Evolutionary conservation across 139 green algal genomes (phyloP).

Genomic region (Coccomyxa sp.): DNA sequence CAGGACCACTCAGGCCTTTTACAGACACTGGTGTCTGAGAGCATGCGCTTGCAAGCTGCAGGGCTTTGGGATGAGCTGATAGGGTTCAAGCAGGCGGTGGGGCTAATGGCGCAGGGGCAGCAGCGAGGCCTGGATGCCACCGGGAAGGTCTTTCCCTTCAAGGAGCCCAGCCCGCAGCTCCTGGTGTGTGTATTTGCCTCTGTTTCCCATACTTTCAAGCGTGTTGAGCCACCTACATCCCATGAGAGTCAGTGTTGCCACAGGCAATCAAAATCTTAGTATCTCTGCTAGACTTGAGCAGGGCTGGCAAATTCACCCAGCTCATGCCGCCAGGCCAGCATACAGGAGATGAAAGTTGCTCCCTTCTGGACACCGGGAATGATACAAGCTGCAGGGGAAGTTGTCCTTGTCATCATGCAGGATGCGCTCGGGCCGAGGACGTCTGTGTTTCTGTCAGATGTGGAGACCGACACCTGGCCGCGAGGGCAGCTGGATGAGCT

Average conservation of each 20-base stretch:
- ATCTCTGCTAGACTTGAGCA: too few relatives aligned
- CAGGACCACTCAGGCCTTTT: too few relatives aligned
- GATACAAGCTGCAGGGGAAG: background rate
- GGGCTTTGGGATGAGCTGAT: slow-evolving; percentile 27
- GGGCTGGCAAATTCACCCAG: too few relatives aligned
- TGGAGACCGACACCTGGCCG: slow-evolving; percentile 72
- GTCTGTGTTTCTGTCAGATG: slow-evolving; percentile 76
- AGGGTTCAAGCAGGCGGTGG: slow-evolving; percentile 28
- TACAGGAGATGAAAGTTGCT: too few relatives aligned
- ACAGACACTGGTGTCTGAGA: background rate
- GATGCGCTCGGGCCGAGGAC: slow-evolving; percentile 42
- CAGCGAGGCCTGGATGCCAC: slow-evolving; percentile 48
- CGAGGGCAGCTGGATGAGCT: slow-evolving; percentile 35
- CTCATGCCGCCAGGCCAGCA: too few relatives aligned
- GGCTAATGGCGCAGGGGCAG: slow-evolving; percentile 65
- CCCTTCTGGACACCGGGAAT: background rate
- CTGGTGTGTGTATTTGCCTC: too few relatives aligned
- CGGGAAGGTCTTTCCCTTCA: slow-evolving; percentile 41
- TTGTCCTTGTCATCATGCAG: slow-evolving; percentile 23
- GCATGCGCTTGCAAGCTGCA: slow-evolving; percentile 2
- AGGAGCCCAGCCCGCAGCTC: slow-evolving; percentile 49
- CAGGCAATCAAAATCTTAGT: too few relatives aligned
- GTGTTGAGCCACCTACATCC: too few relatives aligned
- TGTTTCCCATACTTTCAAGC: too few relatives aligned
- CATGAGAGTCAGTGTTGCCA: too few relatives aligned